Evolutionary conservation across 306 rosid genomes (phyloP), one percentile per base, ranked within the genome.

Genomic region (Bauhinia variegata): DNA sequence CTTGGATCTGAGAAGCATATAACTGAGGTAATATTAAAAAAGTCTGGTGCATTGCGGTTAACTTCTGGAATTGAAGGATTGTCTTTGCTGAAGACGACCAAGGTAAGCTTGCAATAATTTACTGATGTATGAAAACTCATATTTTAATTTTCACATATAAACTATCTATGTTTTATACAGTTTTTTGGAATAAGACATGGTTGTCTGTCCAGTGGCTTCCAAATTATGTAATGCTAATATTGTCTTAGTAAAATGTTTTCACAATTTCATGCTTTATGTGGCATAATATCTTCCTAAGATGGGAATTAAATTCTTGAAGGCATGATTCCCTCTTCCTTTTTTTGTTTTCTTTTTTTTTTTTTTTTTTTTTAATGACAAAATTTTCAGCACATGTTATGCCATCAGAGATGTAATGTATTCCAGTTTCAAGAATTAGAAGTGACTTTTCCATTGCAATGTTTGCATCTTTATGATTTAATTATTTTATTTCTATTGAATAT

Each of bases 1-100:
- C 91, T 90, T 77, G 99, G 99, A 75, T 78, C 96, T 2, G 97
- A 88, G 79, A 90, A 81, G 90, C 99, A 86, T 73, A 90, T 87
- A 36, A 30, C 87, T 30, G 97, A 93, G 73, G 92, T 77, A 37
- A 56, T 80, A 75, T 77, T 86, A 47, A 68, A 83, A 49, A 90
- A 88, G 71, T 83, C 90, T 34, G 97, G 96, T 67, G 68, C 74
- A 56, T 73, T 90, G 18, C 82, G 36, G 54, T 51, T 90, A 87
- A 86, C 87, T 60, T 88, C 99, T 85, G 99, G 99, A 18, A 68
- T 93, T 76, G 96, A 85, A 62, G 93, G 84, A 63, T 50, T 93
- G 60, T 85, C 97, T 28, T 46, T 93, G 76, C 74, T 93, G 68
- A 93, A 93, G 83, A 90, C 97, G 51, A 93, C 99, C 63, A 71